Conservation (phyloP, 192 early-diverging fungal genomes). For the Backusella circina region DNA sequence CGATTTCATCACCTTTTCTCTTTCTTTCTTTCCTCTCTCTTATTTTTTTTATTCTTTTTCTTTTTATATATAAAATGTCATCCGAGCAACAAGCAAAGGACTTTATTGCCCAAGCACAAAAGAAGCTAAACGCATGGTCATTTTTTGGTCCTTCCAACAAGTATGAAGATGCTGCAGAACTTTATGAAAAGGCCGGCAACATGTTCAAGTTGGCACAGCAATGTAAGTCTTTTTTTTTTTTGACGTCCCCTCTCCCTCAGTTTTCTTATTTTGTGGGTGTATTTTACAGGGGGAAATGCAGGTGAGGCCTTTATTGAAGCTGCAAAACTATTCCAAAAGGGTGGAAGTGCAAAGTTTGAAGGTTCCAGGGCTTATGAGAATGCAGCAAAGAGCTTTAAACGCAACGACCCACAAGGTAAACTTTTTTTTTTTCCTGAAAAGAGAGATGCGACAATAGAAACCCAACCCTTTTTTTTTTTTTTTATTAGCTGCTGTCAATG, state of each 20-base stretch:
- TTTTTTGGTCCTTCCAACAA: constrained; percentile 77
- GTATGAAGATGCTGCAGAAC: constrained; percentile 91
- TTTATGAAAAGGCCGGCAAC: constrained; percentile 90
- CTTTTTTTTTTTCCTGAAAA: background rate
- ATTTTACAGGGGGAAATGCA: constrained; percentile 77
- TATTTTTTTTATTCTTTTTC: background rate
- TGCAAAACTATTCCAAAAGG: constrained; percentile 71
- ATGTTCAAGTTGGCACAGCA: constrained; percentile 89
- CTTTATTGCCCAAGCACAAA: constrained; percentile 67
- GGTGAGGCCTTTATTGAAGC: constrained; percentile 91
- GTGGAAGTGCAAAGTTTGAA: constrained; percentile 77
- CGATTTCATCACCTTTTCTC: background rate
- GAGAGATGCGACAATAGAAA: background rate
- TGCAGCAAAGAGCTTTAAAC: constrained; percentile 90
- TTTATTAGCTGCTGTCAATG: constrained; percentile 63
- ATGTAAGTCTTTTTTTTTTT: too few species aligned
- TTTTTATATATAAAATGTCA: constrained; percentile 6
- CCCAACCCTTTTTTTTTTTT: background rate
- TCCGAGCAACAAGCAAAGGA: constrained; percentile 57
- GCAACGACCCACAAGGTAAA: constrained; percentile 75
- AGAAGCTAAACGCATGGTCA: constrained; percentile 60
- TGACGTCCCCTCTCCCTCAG: too few species aligned
- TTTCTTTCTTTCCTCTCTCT: background rate
- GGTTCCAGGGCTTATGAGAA: constrained; percentile 79
- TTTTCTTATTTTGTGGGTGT: too few species aligned